phyloP scores from a whole-genome alignment of 2,329 filamentous ascomycete species.

The Aspergillus ustus region DNA sequence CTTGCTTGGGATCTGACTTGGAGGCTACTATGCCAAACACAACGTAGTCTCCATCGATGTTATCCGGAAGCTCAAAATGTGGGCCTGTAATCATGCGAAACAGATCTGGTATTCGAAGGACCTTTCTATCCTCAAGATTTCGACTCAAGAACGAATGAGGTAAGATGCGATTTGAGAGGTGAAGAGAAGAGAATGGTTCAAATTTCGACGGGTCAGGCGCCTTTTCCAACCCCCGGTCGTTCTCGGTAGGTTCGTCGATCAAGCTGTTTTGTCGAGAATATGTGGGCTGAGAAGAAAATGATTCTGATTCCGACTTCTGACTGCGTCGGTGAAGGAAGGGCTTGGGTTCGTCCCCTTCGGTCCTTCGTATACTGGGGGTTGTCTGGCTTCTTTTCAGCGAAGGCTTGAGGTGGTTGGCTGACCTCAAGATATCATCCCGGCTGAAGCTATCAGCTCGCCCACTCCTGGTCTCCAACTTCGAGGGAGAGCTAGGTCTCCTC shows the following conservation, averaged over 20 bases:
- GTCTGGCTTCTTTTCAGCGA: constrained; percentile 43
- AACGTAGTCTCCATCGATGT: constrained; percentile 87
- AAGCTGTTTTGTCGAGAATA: constrained; percentile 23
- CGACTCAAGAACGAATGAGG: constrained; percentile 80
- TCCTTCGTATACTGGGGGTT: constrained; percentile 33
- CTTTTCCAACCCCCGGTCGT: constrained; percentile 26
- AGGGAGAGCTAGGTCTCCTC: constrained; percentile 27
- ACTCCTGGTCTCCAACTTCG: constrained; percentile 54
- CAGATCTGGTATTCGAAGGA: constrained; percentile 78
- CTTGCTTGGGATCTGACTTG: constrained; percentile 78
- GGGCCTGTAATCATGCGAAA: constrained; percentile 81
- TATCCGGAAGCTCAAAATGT: constrained; percentile 73
- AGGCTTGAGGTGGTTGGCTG: constrained; percentile 34
- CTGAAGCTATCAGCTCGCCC: constrained; percentile 60
- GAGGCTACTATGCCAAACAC: constrained; percentile 85
- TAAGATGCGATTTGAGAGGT: constrained; percentile 81
- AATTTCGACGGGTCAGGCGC: constrained; percentile 66
- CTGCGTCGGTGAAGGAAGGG: constrained; percentile 30
- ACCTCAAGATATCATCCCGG: constrained; percentile 63
- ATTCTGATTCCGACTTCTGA: constrained; percentile 28
- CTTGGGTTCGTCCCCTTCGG: constrained; percentile 22
- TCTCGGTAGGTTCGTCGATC: constrained; percentile 22
- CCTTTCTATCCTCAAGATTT: constrained; percentile 76
- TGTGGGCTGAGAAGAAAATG: constrained; percentile 18
- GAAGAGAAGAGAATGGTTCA: constrained; percentile 83